These are phyloP conservation scores for Pichia thaimueangensis DNA, from an alignment of 805 yeast genomes.

Conservation along the genomic window DNA sequence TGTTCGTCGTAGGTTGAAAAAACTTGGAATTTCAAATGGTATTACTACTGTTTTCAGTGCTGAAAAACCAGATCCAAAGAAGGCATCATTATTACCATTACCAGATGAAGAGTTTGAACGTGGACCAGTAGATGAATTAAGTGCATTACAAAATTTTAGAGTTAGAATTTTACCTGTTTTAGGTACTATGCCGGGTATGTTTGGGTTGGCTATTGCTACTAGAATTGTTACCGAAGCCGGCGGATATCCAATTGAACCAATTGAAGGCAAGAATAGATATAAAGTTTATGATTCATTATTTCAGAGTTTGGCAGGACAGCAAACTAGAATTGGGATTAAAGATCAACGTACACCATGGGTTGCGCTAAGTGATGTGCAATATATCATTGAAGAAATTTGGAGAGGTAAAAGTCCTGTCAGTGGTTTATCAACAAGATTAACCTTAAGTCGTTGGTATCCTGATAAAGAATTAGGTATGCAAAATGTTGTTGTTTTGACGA, in stretches of 20 bases:
- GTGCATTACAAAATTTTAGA: conserved; percentile 84
- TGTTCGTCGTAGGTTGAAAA: conserved; percentile 77
- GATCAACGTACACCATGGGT: conserved; percentile 70
- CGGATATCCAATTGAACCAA: conserved; percentile 86
- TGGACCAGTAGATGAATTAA: conserved; percentile 80
- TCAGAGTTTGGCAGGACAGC: conserved; percentile 83
- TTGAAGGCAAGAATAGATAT: conserved; percentile 82
- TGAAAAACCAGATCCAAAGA: conserved; percentile 94
- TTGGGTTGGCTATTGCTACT: conserved; percentile 87
- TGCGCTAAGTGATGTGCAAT: conserved; percentile 65
- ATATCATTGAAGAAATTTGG: conserved; percentile 84
- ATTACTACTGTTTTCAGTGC: conserved; percentile 88
- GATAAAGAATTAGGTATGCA: conserved; percentile 55
- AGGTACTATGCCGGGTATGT: conserved; percentile 96
- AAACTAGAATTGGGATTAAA: conserved; percentile 63
- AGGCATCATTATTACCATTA: conserved; percentile 81
- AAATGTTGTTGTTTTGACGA: conserved; percentile 82
- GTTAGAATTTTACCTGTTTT: conserved; percentile 92
- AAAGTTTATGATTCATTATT: conserved; percentile 79
- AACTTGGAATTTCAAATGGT: conserved; percentile 66
- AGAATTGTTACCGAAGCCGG: conserved; percentile 71
- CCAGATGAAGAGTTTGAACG: conserved; percentile 73
- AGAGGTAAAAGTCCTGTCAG: conserved; percentile 89
- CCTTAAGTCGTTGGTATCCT: conserved; percentile 84
- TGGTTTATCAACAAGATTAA: conserved; percentile 70